phyloP scores from a whole-genome alignment of 371 early-diverging fungal species.

The Apophysomyces trapeziformis region DNA sequence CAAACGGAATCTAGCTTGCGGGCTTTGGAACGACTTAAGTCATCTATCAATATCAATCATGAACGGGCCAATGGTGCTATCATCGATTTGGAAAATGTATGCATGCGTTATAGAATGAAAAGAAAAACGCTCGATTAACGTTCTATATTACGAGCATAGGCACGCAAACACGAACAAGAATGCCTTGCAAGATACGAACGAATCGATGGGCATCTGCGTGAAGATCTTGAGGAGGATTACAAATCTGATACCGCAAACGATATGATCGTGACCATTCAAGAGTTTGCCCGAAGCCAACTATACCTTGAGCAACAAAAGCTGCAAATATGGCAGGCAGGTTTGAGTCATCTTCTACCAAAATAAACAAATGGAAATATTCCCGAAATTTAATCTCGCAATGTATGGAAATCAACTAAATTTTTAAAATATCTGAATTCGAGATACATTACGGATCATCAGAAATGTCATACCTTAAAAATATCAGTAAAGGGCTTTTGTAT shows the following conservation, averaged over 20 bases:
- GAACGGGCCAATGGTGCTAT: constrained; percentile 44
- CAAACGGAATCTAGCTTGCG: constrained; percentile 40
- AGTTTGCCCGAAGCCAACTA: constrained; percentile 45
- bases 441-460: too few species aligned
- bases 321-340: constrained; percentile 26
- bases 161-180: constrained; percentile 33
- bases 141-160: constrained; percentile 15
- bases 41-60: constrained; percentile 43
- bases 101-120: not conserved
- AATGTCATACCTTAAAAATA: too few species aligned
- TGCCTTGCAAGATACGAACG: constrained; percentile 32
- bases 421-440: too few species aligned
- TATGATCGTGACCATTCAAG: constrained; percentile 30
- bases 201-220: constrained; percentile 34
- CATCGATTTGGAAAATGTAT: constrained; percentile 40
- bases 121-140: not conserved
- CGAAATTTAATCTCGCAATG: too few species aligned
- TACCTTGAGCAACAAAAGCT: constrained; percentile 45
- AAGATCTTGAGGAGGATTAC: constrained; percentile 39
- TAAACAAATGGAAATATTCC: not conserved
- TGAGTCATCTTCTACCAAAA: not conserved
- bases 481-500: too few species aligned
- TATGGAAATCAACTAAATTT: too few species aligned
- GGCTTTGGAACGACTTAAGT: constrained; percentile 43
- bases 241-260: constrained; percentile 31